A percentile compares a stretch with the other conserved stretches of the same genome.
These are phyloP conservation scores for Cerrena zonata DNA, from an alignment of 1,284 basidiomycete species.

Conservation along the genomic window DNA sequence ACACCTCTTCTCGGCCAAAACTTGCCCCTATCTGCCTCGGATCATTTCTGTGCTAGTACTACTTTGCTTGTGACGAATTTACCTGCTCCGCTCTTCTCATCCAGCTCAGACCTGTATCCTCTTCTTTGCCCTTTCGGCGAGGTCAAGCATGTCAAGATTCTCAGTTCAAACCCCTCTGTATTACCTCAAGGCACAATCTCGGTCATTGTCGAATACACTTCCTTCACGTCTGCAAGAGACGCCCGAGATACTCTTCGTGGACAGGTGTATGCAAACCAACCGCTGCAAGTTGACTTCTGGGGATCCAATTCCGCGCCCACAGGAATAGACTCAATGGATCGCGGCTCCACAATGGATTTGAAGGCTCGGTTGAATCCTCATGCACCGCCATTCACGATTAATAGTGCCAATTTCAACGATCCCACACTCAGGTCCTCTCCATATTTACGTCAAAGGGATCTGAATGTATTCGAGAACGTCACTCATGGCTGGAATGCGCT, in stretches of 20 bases:
- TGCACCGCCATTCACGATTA: constrained; percentile 27
- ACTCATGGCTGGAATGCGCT: background rate
- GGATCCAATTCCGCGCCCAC: constrained; percentile 19
- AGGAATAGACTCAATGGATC: constrained; percentile 11
- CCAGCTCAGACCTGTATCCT: constrained; percentile 61
- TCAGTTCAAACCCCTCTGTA: constrained; percentile 27
- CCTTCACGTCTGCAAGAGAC: constrained; percentile 49
- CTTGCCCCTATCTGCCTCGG: constrained; percentile 10
- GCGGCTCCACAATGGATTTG: constrained; percentile 11
- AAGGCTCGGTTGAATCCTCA: constrained; percentile 29
- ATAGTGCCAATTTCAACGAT: constrained; percentile 13
- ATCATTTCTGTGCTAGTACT: constrained; percentile 24
- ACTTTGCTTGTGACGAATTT: constrained; percentile 60
- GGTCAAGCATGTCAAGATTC: constrained; percentile 51
- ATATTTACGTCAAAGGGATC: constrained; percentile 4
- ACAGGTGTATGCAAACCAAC: constrained; percentile 52
- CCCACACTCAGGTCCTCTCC: constrained; percentile 7
- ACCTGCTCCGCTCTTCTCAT: constrained; percentile 60
- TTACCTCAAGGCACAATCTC: constrained; percentile 40
- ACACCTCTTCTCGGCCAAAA: constrained; percentile 21
- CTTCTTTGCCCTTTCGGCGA: constrained; percentile 66
- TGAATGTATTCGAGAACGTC: constrained; percentile 4
- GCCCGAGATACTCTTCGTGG: constrained; percentile 54
- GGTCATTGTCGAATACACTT: constrained; percentile 57
- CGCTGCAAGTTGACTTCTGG: constrained; percentile 44